Percentiles rank a stretch among this genome's conserved stretches.
Conservation (phyloP, 352 stramenopile species). For the Pythium scleroteichum region DNA sequence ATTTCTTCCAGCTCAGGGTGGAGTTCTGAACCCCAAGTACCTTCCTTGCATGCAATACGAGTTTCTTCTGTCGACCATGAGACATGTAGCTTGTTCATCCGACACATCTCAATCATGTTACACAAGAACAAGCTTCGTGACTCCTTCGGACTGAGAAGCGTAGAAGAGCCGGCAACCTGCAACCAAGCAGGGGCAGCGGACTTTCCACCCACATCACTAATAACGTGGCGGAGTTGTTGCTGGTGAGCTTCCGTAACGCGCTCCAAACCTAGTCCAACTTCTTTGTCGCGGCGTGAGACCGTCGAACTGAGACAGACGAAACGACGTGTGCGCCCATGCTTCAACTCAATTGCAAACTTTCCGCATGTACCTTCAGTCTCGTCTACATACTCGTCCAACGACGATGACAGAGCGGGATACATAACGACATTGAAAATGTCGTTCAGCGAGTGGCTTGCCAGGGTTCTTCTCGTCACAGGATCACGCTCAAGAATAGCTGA, state of each 20-base stretch:
- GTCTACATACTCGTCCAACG: constrained; percentile 43
- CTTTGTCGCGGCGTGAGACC: constrained; percentile 64
- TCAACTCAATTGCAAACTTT: constrained; percentile 86
- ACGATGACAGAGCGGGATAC: constrained; percentile 79
- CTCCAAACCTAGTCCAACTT: constrained; percentile 74
- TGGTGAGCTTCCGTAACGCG: constrained; percentile 54
- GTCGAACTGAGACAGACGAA: constrained; percentile 73
- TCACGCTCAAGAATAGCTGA: constrained; percentile 76
- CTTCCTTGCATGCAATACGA: constrained; percentile 83
- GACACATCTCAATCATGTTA: constrained; percentile 89
- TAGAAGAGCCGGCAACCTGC: constrained; percentile 69
- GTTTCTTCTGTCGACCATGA: constrained; percentile 88
- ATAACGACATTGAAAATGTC: constrained; percentile 89
- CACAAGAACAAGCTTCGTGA: constrained; percentile 76
- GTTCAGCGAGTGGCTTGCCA: constrained; percentile 63
- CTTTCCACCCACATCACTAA: constrained; percentile 73
- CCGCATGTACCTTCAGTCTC: constrained; percentile 62
- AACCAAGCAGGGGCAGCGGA: constrained; percentile 62
- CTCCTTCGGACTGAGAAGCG: constrained; percentile 76
- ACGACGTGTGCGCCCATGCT: constrained; percentile 75
- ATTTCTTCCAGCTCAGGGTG: constrained; percentile 86
- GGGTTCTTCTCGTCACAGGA: constrained; percentile 63
- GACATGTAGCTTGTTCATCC: constrained; percentile 87
- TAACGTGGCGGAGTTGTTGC: constrained; percentile 66
- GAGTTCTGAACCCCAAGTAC: constrained; percentile 78